phyloP scores from a whole-genome alignment of 495 filamentous ascomycete genomes.

The Neurospora tetrasperma region DNA sequence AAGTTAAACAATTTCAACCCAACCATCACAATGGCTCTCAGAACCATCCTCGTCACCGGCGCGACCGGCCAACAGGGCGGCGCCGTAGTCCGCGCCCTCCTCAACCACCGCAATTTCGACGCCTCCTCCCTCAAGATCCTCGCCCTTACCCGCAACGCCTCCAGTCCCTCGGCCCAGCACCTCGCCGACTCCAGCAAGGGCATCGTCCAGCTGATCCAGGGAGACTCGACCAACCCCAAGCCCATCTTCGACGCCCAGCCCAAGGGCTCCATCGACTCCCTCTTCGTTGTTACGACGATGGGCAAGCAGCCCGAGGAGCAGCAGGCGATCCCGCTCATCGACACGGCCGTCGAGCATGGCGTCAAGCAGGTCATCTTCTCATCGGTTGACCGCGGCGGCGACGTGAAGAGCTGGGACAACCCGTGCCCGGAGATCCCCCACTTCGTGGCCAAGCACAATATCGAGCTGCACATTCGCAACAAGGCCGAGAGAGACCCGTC shows the following conservation, averaged over 20 bases:
- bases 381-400: constrained; percentile 58
- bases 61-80: constrained; percentile 68
- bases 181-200: constrained; percentile 27
- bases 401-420: constrained; percentile 39
- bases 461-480: constrained; percentile 50
- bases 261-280: constrained; percentile 27
- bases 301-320: constrained; percentile 37
- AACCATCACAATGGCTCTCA: constrained; percentile 7
- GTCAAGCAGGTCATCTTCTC: constrained; percentile 51
- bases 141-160: constrained; percentile 54
- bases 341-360: constrained; percentile 39
- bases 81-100: constrained; percentile 47
- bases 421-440: constrained; percentile 49
- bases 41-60: constrained; percentile 43
- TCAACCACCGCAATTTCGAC: constrained; percentile 23
- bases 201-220: constrained; percentile 44
- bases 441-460: constrained; percentile 52
- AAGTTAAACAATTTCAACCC: background rate
- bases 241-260: constrained; percentile 43
- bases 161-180: constrained; percentile 42
- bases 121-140: constrained; percentile 46
- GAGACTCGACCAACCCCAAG: constrained; percentile 41
- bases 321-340: constrained; percentile 54
- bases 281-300: constrained; percentile 42
- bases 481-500: constrained; percentile 24